A percentile compares a stretch with the other conserved stretches of the same genome.
phyloP scores from a whole-genome alignment of 2,329 filamentous ascomycete genomes.

The Aspergillus sp. region DNA sequence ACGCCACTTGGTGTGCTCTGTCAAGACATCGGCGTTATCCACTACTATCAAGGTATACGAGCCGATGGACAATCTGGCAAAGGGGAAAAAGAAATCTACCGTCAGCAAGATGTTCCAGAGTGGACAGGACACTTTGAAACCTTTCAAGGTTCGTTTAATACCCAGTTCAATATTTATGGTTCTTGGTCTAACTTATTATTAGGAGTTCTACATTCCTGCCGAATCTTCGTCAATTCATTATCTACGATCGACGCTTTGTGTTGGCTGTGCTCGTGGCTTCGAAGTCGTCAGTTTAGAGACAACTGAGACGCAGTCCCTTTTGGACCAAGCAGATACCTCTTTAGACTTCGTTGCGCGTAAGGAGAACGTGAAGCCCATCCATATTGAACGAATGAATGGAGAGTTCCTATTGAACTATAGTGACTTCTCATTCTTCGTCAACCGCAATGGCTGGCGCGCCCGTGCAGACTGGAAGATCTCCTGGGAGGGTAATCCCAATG shows the following conservation, averaged over 20 bases:
- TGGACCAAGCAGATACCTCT: slow-evolving; percentile 96
- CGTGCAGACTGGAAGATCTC: slow-evolving; percentile 95
- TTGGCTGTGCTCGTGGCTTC: slow-evolving; percentile 92
- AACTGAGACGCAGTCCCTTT: slow-evolving; percentile 93
- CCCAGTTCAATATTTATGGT: neutral
- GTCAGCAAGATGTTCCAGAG: slow-evolving; percentile 93
- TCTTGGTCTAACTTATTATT: slow-evolving; percentile 3
- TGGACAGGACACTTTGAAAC: slow-evolving; percentile 91
- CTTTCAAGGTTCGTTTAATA: slow-evolving; percentile 67
- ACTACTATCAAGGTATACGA: slow-evolving; percentile 99
- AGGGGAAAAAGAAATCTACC: slow-evolving; percentile 93
- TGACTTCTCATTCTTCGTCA: slow-evolving; percentile 99
- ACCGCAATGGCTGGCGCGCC: slow-evolving; percentile 95
- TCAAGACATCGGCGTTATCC: slow-evolving; percentile 89
- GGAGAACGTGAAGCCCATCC: slow-evolving; percentile 90
- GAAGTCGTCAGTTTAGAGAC: slow-evolving; percentile 96
- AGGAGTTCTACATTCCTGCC: slow-evolving; percentile 97
- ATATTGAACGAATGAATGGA: slow-evolving; percentile 94
- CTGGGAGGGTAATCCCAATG: slow-evolving; percentile 91
- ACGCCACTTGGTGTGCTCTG: slow-evolving; percentile 90
- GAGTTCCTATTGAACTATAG: slow-evolving; percentile 98
- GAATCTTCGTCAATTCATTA: slow-evolving; percentile 99
- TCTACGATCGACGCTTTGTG: slow-evolving; percentile 92
- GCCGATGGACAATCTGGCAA: slow-evolving; percentile 90
- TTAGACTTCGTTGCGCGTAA: slow-evolving; percentile 95